A percentile compares a stretch with the other conserved stretches of the same genome.
Conservation (phyloP, 176 grass and related monocot species). For the Hsuehochloa calcarea region DNA sequence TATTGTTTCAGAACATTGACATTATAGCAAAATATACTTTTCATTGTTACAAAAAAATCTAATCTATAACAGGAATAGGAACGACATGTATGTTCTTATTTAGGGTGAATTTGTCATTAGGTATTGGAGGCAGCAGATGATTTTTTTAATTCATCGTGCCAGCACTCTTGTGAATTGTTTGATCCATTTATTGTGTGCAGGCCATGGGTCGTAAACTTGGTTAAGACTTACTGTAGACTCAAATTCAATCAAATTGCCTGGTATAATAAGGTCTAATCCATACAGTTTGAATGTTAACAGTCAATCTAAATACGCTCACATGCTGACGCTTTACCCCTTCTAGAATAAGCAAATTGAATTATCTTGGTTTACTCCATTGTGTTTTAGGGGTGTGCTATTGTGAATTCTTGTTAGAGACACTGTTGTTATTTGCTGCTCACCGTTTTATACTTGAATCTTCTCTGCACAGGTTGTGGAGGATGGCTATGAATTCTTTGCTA, state of each 20-base stretch:
- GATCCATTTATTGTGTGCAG: background rate
- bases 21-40: background rate
- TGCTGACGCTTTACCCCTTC: background rate
- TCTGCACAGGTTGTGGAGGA: constrained; percentile 64
- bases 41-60: background rate
- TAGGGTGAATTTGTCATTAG: constrained; percentile 8
- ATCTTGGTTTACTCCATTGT: background rate
- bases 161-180: background rate
- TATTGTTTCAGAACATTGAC: background rate
- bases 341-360: background rate
- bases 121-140: background rate
- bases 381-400: background rate
- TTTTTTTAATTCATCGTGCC: background rate
- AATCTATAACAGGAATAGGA: background rate
- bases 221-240: background rate
- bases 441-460: background rate
- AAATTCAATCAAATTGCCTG: constrained; percentile 1
- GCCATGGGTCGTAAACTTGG: background rate
- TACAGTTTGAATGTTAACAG: background rate
- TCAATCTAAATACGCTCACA: background rate
- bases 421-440: background rate
- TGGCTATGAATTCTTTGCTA: constrained; percentile 80
- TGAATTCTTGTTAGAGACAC: background rate
- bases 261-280: background rate
- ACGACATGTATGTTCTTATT: background rate